Base-by-base conservation (phyloP, 2,329 filamentous ascomycete genomes). In the Fusarium graminum region DNA sequence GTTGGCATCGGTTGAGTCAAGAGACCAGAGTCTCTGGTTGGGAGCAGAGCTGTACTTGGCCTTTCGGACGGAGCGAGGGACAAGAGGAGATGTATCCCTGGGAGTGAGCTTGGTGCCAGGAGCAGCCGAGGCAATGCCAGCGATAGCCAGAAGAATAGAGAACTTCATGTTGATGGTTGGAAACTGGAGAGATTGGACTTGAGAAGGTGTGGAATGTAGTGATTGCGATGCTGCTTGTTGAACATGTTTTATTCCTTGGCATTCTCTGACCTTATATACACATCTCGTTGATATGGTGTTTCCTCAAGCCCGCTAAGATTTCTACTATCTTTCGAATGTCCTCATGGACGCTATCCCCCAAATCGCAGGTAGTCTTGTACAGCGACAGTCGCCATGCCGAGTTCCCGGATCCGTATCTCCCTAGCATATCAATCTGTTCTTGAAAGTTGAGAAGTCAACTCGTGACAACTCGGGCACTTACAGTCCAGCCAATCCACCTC, bases 91-190 rank as follows among this genome's bases (percentile, higher is more conserved):
- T 7, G 55, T 59, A 12, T 57, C 55, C 13, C 55, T 36, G 3
- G 55, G 41, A 12, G n/a, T 30, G 29, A 59, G 52, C 42, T 59
- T 59, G 13, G 55, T 42, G 36, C 52, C 22, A 9, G 55, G 55
- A 26, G 55, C 55, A n/a, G 55, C 55, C 4, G 39, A 28, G 13
- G 17, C 52, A 7, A 59, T 19, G 25, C 42, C 26, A 26, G 52
- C 16, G 16, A 29, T 42, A 22, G 52, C 52, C 30, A 59, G 52
- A 22, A 59, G 4, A 16, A 59, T 52, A 22, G 52, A 34, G 29
- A 59, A 59, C 55, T 59, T 59, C 55, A 59, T 59, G 14, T 51
- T 51, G 46, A 28, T 10, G 14, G 4, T 50, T 45, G 28, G 43
- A 7, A n/a, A n/a, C n/a, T 34, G 34, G 30, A n/a, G 30, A 32